These are phyloP conservation scores for Kalanchoe fedtschenkoi DNA, from an alignment of 164 flowering plant genomes.

Conservation along the genomic window DNA sequence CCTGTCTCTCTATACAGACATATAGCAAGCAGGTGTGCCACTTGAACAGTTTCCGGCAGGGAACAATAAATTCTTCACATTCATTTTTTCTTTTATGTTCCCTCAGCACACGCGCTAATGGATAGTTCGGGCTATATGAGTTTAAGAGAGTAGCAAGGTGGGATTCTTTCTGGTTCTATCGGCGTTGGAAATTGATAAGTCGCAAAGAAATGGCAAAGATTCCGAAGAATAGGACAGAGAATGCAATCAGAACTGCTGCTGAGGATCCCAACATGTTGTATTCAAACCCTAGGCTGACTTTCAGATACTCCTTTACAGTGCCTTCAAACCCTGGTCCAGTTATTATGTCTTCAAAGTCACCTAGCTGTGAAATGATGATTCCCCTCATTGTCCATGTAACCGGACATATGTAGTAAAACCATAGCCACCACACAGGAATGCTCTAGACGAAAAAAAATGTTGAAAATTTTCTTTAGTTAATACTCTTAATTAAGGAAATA, in stretches of 20 bases:
- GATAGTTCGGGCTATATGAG: no score
- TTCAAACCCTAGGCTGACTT: conserved; percentile 35
- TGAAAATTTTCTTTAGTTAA: background rate
- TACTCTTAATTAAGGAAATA: background rate
- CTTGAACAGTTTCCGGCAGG: no score
- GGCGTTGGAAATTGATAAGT: conserved; percentile 61
- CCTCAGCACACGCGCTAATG: no score
- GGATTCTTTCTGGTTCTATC: conserved; percentile 18
- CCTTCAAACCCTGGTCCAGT: conserved; percentile 52
- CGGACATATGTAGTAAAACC: conserved; percentile 79
- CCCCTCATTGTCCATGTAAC: conserved; percentile 78
- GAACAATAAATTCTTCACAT: no score
- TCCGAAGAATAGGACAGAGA: conserved; percentile 44
- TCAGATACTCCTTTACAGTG: conserved; percentile 51
- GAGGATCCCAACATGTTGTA: conserved; percentile 42
- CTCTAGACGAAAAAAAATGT: conserved; percentile 22
- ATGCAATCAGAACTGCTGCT: conserved; percentile 38
- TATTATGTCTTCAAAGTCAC: conserved; percentile 50
- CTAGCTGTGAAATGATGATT: conserved; percentile 63
- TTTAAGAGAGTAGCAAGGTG: no score
- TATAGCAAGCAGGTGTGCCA: no score
- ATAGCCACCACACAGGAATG: conserved; percentile 85
- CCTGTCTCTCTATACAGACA: no score
- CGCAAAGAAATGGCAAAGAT: conserved; percentile 55
- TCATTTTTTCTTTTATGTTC: no score